A percentile compares a stretch with the other conserved stretches of the same genome.
Evolutionary conservation across 192 early-diverging fungal genomes (phyloP).

Genomic region (Mortierella antarctica): DNA sequence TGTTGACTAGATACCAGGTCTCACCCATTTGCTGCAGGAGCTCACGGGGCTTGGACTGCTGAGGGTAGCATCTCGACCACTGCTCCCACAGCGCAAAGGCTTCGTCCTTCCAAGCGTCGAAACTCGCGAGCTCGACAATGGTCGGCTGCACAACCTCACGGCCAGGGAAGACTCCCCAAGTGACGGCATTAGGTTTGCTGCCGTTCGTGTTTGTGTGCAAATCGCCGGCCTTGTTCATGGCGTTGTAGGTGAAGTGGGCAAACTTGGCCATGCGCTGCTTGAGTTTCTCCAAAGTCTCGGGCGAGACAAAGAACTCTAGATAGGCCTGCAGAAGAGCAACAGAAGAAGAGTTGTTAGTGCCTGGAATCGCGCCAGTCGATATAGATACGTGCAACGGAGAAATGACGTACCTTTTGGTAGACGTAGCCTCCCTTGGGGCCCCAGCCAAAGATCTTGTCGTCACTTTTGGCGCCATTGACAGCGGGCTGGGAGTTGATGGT

Average conservation of each 20-base stretch:
- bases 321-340: conserved; percentile 65
- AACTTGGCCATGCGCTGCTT: conserved; percentile 65
- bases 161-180: conserved; percentile 98
- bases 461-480: conserved; percentile 87
- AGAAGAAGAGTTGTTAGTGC: neutral
- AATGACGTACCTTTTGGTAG: conserved; percentile 79
- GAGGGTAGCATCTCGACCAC: conserved; percentile 82
- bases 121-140: conserved; percentile 88
- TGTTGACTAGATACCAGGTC: conserved; percentile 91
- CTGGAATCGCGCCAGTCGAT: neutral
- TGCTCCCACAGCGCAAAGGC: conserved; percentile 93
- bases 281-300: conserved; percentile 72
- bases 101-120: conserved; percentile 98
- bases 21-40: conserved; percentile 69
- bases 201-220: conserved; percentile 84
- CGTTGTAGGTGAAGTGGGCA: conserved; percentile 86
- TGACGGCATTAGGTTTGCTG: conserved; percentile 92
- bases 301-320: conserved; percentile 94
- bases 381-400: neutral
- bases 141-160: conserved; percentile 97
- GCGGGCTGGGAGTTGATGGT: conserved; percentile 97
- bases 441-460: conserved; percentile 89
- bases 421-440: conserved; percentile 96
- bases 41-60: conserved; percentile 51
- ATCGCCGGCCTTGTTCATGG: conserved; percentile 90